A percentile compares a stretch with the other conserved stretches of the same genome.
Conservation (phyloP, 495 filamentous ascomycete species). For the Aspergillus leporis region DNA sequence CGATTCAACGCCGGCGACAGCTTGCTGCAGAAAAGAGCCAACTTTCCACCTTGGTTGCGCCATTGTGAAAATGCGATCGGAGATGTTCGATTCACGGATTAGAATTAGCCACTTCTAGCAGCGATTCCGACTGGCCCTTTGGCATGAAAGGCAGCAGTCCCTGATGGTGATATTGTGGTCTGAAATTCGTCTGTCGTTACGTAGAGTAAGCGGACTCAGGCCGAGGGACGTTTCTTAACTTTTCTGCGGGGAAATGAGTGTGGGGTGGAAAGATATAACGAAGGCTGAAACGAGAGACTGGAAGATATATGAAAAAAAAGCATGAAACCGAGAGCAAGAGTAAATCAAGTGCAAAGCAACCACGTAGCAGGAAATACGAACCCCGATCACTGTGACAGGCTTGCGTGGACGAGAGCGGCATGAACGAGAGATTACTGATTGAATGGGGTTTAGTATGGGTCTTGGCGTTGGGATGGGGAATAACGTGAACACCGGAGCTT, state of each 20-base stretch:
- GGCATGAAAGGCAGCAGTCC: constrained; percentile 23
- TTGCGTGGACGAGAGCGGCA: constrained; percentile 27
- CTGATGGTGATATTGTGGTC: constrained; percentile 22
- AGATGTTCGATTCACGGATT: background rate
- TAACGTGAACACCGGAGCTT: constrained; percentile 6
- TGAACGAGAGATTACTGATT: constrained; percentile 6
- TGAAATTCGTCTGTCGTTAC: constrained; percentile 22
- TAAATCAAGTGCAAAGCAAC: background rate
- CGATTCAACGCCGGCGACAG: constrained; percentile 91
- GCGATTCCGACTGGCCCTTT: constrained; percentile 20
- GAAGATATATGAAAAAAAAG: background rate
- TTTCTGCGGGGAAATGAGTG: constrained; percentile 5
- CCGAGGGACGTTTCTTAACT: background rate
- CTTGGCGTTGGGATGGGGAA: constrained; percentile 3
- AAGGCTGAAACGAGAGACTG: constrained; percentile 14
- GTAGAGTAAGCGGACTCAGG: constrained; percentile 1
- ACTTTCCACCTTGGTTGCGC: constrained; percentile 47
- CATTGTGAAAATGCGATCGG: constrained; percentile 28
- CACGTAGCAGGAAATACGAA: constrained; percentile 6
- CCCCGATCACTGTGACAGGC: constrained; percentile 9
- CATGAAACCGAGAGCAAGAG: constrained; percentile 1
- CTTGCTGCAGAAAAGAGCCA: constrained; percentile 84
- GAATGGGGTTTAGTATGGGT: constrained; percentile 22
- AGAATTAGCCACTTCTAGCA: constrained; percentile 16
- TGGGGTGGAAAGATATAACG: constrained; percentile 4